Conservation (phyloP, 164 flowering plant genomes). For the Tetrastigma voinierianum region DNA sequence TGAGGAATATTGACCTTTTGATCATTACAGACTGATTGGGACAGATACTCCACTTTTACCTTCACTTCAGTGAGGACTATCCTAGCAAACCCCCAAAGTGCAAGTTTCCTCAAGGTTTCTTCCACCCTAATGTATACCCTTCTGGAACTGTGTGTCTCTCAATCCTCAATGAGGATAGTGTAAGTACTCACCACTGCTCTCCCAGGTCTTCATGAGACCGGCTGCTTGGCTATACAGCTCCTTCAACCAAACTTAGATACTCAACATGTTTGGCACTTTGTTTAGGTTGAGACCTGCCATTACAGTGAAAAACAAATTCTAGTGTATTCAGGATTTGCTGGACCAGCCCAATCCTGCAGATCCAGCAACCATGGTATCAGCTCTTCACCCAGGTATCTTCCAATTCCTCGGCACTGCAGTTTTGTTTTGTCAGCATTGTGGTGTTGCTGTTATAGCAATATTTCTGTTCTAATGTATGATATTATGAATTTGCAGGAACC, state of each 20-base stretch:
- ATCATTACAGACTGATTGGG: slow-evolving; percentile 89
- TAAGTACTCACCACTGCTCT: slow-evolving; percentile 38
- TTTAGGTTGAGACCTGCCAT: slow-evolving; percentile 98
- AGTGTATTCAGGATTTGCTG: slow-evolving; percentile 82
- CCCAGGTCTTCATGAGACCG: neutral
- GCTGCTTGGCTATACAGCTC: neutral
- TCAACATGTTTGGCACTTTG: neutral
- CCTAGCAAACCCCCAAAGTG: slow-evolving; percentile 98
- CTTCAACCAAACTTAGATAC: neutral
- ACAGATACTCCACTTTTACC: slow-evolving; percentile 72
- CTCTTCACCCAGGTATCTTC: slow-evolving; percentile 72
- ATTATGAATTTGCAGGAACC: slow-evolving; percentile 27
- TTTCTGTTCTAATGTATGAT: slow-evolving; percentile 3
- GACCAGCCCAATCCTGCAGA: slow-evolving; percentile 88
- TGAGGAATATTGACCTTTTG: neutral
- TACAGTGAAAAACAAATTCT: slow-evolving; percentile 92
- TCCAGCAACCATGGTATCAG: slow-evolving; percentile 94
- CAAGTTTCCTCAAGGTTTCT: slow-evolving; percentile 89
- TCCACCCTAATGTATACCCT: slow-evolving; percentile 97
- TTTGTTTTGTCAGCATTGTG: neutral
- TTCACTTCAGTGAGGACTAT: slow-evolving; percentile 88
- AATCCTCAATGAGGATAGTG: slow-evolving; percentile 93
- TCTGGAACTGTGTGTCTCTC: slow-evolving; percentile 97
- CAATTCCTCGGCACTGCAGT: neutral
- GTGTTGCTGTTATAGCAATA: neutral